These are phyloP conservation scores for Capsicum rhomboideum DNA, from an alignment of 257 asterid genomes.

Conservation along the genomic window DNA sequence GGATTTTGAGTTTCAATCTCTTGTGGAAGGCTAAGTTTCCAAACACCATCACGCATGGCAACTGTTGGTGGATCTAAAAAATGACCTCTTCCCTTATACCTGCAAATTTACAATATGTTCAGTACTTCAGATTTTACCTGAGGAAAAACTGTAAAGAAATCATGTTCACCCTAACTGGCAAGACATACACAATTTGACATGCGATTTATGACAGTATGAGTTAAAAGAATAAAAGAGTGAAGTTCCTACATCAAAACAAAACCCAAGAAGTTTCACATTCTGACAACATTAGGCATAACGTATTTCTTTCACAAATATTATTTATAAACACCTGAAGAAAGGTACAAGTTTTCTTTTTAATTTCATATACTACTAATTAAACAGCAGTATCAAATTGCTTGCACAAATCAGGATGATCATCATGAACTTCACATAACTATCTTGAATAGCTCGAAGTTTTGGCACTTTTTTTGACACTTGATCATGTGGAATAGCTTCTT, in stretches of 20 bases:
- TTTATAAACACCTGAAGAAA: neutral
- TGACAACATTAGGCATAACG: neutral
- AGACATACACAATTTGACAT: neutral
- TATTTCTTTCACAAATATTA: neutral
- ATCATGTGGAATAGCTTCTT: too few species aligned
- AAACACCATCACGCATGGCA: constrained; percentile 46
- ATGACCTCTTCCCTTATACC: constrained; percentile 91
- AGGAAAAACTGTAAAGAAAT: neutral
- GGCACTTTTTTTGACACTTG: too few species aligned
- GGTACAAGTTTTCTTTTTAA: neutral
- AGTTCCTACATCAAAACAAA: neutral
- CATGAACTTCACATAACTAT: neutral
- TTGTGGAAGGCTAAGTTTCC: constrained; percentile 73
- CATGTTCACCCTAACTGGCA: neutral
- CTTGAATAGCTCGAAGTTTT: too few species aligned
- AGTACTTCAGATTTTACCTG: neutral
- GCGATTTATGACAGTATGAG: neutral
- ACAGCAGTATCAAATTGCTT: neutral
- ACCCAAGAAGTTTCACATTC: neutral
- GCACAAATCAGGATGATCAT: neutral
- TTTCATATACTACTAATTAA: neutral
- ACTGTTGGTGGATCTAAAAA: constrained; percentile 92
- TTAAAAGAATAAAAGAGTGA: neutral
- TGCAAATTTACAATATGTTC: constrained; percentile 17
- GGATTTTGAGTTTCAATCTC: constrained; percentile 37